Evolutionary conservation across 352 stramenopile species (phyloP), one percentile per base, ranked within the genome.

Genomic region (Phytophthora parvispora): DNA sequence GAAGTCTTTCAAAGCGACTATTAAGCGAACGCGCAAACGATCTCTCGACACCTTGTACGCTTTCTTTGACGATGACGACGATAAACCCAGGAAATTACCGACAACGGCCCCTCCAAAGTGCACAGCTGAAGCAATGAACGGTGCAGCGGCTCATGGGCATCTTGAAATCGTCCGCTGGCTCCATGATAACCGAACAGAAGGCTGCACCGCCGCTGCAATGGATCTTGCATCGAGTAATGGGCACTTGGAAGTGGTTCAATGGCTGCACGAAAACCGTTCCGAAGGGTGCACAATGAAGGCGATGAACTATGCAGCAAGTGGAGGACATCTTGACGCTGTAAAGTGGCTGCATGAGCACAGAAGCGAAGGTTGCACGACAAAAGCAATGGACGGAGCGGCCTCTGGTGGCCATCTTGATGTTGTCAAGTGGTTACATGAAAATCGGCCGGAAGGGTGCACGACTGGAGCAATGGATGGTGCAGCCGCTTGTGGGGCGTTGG

Each of bases 161-260:
- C 38, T 45, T 16, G 20, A 54, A 8, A 47, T 64, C 15, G n/a
- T 64, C 9, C 56, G 22, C 12, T 58, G 31, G 58, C 58, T 71
- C 4, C 67, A 67, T 52, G 24, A 47, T 8, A 64, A 55, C 32
- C 55, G 56, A 20, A 48, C 38, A 4, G 38, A 24, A 13, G 38
- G 38, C 38, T 45, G 38, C 38, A 45, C 15, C 38, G 12, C 38
- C 38, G 38, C 38, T 24, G 38, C 38, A 45, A 45, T 45, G 38
- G 38, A 45, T n/a, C 18, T 45, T 24, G 42, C 42, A 27, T 49
- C 42, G 4, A 18, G 42, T 25, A 49, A 49, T 49, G 42, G 42
- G 20, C 38, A 45, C 38, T 45, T 45, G 38, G 38, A 45, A 24
- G 18, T 45, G n/a, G 42, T 28, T 16, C 42, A 27, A 27, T 49